Evolutionary conservation across 2,329 filamentous ascomycete genomes (phyloP).

Genomic region (Aspergillus udagawae): DNA sequence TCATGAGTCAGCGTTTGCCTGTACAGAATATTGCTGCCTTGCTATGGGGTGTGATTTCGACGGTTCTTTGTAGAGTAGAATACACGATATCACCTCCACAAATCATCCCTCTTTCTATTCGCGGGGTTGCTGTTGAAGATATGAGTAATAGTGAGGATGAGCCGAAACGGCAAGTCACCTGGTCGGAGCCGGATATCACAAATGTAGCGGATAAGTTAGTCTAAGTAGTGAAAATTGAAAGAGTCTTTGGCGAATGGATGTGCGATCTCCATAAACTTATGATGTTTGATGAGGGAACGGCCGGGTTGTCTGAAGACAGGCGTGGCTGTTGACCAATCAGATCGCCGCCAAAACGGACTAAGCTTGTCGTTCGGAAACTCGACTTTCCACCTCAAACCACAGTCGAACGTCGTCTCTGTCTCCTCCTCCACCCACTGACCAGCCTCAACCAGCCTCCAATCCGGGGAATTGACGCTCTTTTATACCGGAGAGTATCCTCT

Average conservation of each 20-base stretch:
- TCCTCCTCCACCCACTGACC: slow-evolving; percentile 29
- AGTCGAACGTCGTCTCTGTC: slow-evolving; percentile 30
- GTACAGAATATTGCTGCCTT: slow-evolving; percentile 25
- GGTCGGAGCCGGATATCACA: neutral
- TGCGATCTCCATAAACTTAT: slow-evolving; percentile 5
- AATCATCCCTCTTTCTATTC: neutral
- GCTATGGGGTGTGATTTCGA: slow-evolving; percentile 11
- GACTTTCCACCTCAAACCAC: slow-evolving; percentile 41
- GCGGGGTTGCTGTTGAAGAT: neutral
- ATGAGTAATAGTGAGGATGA: neutral
- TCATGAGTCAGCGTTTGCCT: slow-evolving; percentile 22
- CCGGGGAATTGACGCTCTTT: slow-evolving; percentile 22
- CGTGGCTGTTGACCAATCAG: slow-evolving; percentile 31
- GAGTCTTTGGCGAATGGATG: neutral
- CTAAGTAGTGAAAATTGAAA: neutral
- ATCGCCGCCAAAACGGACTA: slow-evolving; percentile 29
- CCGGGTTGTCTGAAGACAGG: slow-evolving; percentile 10
- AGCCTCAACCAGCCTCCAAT: slow-evolving; percentile 18
- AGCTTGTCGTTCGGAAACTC: slow-evolving; percentile 34
- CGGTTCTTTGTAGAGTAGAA: slow-evolving; percentile 20
- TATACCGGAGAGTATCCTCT: slow-evolving; percentile 15
- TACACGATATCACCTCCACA: slow-evolving; percentile 13
- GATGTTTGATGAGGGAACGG: slow-evolving; percentile 13
- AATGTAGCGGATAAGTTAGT: neutral
- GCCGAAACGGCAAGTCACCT: neutral